Conservation (phyloP, 169 alveolate genomes). For the Eimeria zaria region DNA sequence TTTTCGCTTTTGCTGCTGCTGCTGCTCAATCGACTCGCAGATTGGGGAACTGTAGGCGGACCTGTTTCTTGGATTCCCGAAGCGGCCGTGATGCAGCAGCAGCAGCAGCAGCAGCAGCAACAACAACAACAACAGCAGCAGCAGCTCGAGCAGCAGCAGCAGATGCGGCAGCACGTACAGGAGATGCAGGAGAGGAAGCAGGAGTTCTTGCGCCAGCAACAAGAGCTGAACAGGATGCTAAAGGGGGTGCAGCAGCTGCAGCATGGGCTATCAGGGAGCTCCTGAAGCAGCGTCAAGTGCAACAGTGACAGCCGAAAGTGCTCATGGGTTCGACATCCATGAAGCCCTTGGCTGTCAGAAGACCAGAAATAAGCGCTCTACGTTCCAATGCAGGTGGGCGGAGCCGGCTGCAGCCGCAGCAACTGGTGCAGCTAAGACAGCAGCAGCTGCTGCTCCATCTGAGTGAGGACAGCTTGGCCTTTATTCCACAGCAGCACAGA, state of each 20-base stretch:
- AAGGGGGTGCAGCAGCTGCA: constrained; percentile 81
- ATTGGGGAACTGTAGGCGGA: constrained; percentile 51
- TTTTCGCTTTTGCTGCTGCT: neutral
- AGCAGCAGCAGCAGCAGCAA: no score
- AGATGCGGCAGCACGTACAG: constrained; percentile 72
- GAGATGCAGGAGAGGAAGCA: constrained; percentile 73
- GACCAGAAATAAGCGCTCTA: neutral
- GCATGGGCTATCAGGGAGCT: constrained; percentile 74
- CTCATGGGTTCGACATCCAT: neutral
- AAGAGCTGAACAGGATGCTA: constrained; percentile 53
- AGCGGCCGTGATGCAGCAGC: constrained; percentile 67
- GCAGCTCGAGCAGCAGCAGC: constrained; percentile 68
- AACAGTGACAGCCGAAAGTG: constrained; percentile 4
- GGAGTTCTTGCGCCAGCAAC: constrained; percentile 72
- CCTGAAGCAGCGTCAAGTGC: constrained; percentile 52
- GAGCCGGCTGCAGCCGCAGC: constrained; percentile 32
- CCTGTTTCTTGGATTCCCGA: constrained; percentile 46
- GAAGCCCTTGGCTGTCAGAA: neutral
- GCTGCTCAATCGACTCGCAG: neutral
- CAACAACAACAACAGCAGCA: constrained; percentile 65
- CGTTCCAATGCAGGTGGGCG: constrained; percentile 6
- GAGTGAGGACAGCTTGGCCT: neutral
- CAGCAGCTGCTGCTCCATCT: neutral
- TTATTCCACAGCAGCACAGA: constrained; percentile 4
- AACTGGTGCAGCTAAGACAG: constrained; percentile 8